Conservation (phyloP, 176 grass and related monocot species). For the maize (Zea mays) region DNA sequence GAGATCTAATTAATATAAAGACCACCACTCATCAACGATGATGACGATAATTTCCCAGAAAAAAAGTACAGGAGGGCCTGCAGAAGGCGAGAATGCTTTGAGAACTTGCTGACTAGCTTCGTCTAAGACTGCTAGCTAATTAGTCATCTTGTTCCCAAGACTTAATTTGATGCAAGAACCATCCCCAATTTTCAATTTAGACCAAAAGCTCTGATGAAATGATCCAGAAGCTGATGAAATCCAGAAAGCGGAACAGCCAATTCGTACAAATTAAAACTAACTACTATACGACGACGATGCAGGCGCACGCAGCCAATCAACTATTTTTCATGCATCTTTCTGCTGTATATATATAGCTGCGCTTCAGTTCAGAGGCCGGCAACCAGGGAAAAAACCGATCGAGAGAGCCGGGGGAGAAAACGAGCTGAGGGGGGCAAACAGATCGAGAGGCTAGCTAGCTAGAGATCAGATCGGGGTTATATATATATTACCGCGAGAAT, state of each 20-base stretch:
- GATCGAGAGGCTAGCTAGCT: conserved; percentile 1
- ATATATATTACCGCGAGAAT: conserved; percentile 56
- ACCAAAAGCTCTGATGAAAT: background rate
- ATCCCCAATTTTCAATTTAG: conserved; percentile 9
- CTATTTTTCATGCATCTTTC: background rate
- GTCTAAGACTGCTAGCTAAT: background rate
- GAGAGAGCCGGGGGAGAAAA: background rate
- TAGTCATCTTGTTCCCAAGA: background rate
- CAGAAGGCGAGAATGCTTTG: background rate
- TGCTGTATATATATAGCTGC: conserved; percentile 31
- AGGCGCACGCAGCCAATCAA: background rate
- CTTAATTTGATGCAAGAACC: conserved; percentile 25
- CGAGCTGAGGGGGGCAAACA: background rate
- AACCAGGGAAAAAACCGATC: background rate
- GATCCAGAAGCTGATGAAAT: background rate
- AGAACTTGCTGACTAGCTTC: background rate
- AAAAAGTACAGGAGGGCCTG: no score
- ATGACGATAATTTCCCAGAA: background rate
- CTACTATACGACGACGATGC: background rate
- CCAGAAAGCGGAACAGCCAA: background rate
- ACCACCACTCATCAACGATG: background rate
- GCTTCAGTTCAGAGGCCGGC: background rate
- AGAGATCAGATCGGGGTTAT: background rate
- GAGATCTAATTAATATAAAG: conserved; percentile 23
- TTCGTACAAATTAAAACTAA: background rate